phyloP scores from a whole-genome alignment of 208 protist genomes.

The Trypanosoma lewisi region DNA sequence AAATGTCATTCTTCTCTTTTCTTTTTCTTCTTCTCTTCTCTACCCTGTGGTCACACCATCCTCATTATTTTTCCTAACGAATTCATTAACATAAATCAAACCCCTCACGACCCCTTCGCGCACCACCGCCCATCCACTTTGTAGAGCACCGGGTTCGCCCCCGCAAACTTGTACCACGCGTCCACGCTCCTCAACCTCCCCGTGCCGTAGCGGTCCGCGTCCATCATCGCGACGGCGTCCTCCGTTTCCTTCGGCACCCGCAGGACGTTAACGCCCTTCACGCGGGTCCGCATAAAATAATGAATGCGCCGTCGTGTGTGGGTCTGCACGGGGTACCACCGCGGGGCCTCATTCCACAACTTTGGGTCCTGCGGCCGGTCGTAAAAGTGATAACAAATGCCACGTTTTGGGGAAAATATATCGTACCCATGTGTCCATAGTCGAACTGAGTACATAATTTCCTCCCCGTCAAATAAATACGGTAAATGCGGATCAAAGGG shows the following conservation, averaged over 20 bases:
- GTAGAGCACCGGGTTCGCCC: slow-evolving; percentile 49
- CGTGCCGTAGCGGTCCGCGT: slow-evolving; percentile 74
- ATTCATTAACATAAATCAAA: background rate
- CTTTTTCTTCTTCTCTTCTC: no score
- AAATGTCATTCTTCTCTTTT: no score
- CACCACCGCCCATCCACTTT: slow-evolving; percentile 58
- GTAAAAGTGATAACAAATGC: slow-evolving; percentile 86
- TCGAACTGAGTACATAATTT: slow-evolving; percentile 78
- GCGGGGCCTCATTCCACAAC: slow-evolving; percentile 36
- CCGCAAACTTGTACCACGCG: slow-evolving; percentile 76
- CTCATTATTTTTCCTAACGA: background rate
- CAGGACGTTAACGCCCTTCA: slow-evolving; percentile 10
- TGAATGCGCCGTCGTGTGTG: slow-evolving; percentile 45
- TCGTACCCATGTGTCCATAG: slow-evolving; percentile 92
- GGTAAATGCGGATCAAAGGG: slow-evolving; percentile 93
- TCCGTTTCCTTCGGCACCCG: slow-evolving; percentile 30
- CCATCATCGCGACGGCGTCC: slow-evolving; percentile 41
- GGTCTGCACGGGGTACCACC: slow-evolving; percentile 32
- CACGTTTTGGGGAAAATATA: slow-evolving; percentile 71
- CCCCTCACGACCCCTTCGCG: background rate
- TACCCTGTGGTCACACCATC: no score
- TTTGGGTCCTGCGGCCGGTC: slow-evolving; percentile 48
- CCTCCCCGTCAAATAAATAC: slow-evolving; percentile 94
- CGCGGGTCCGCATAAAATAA: slow-evolving; percentile 42
- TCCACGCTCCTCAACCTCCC: slow-evolving; percentile 51